phyloP scores from a whole-genome alignment of 371 early-diverging fungal genomes.

The Scutellospora calospora region DNA sequence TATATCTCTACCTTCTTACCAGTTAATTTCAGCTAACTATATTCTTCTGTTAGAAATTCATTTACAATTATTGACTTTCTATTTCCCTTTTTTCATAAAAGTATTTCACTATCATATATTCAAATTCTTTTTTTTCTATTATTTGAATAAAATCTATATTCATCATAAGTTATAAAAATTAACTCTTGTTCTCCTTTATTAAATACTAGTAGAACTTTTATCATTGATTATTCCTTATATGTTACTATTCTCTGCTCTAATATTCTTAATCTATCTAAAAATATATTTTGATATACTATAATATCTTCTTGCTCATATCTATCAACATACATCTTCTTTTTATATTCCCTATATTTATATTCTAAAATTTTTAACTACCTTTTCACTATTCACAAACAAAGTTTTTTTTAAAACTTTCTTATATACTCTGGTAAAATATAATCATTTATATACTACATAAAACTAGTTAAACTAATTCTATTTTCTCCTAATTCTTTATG shows the following conservation, averaged over 20 bases:
- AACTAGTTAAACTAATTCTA: background rate
- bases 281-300: background rate
- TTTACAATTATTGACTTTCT: background rate
- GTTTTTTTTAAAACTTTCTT: background rate
- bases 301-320: background rate
- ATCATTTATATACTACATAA: background rate
- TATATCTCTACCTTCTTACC: background rate
- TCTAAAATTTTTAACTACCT: constrained; percentile 9
- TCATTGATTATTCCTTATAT: background rate
- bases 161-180: constrained; percentile 18
- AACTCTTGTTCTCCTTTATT: background rate
- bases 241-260: background rate
- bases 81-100: constrained; percentile 4
- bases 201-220: background rate
- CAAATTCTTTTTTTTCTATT: constrained; percentile 8
- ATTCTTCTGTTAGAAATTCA: constrained; percentile 15
- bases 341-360: background rate
- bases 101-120: background rate
- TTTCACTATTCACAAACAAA: background rate
- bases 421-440: background rate
- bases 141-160: constrained; percentile 34
- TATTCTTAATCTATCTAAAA: background rate
- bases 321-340: background rate
- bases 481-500: background rate
- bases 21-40: background rate